Base-by-base conservation (phyloP, 257 asterid species). In the Nicotiana noctiflora region DNA sequence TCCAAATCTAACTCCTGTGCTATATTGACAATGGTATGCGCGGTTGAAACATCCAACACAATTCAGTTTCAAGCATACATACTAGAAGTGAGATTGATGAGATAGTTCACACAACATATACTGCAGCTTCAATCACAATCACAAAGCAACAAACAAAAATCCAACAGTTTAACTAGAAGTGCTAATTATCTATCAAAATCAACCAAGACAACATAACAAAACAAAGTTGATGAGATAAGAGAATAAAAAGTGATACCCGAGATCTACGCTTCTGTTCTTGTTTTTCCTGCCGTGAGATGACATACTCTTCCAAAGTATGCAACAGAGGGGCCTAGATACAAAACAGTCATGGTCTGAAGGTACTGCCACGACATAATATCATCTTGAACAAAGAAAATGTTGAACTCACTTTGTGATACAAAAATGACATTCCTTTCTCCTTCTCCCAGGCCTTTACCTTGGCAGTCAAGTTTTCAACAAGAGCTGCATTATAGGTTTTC, bases 361-460 rank as follows among this genome's bases (percentile, higher is more conserved):
- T 64, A 53, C 77, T 64, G 32, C 72, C 72, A 63, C 59, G 76
- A 65, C 32, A 61, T 75, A 60, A 56, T 31, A 67, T 53, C 77
- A 55, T 37, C 78, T 80, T 23, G 32, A 67, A 55, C 40, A 21
- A 76, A 77, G 34, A 56, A 18, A 59, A 52, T 40, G 75, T 21
- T 59, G 65, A 27, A 56, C 80, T 82, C 86, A 88, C 97, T 91
- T 89, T 87, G 81, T 91, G 70, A 81, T 90, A 93, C 64, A 90
- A 81, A 79, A 93, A 93, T 1, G 90, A 86, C 88, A 88, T 91
- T 84, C 89, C 91, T 85, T 87, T 91, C 82, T 93, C 97, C 40
- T 62, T 83, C 86, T 93, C 96, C 97, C 97, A 91, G 61, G 94
- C 90, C 82, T 86, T 90, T 32, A 91, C 91, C 86, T 88, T 91